Evolutionary conservation across 495 filamentous ascomycete genomes (phyloP).

Genomic region (Ascobolus immersus): DNA sequence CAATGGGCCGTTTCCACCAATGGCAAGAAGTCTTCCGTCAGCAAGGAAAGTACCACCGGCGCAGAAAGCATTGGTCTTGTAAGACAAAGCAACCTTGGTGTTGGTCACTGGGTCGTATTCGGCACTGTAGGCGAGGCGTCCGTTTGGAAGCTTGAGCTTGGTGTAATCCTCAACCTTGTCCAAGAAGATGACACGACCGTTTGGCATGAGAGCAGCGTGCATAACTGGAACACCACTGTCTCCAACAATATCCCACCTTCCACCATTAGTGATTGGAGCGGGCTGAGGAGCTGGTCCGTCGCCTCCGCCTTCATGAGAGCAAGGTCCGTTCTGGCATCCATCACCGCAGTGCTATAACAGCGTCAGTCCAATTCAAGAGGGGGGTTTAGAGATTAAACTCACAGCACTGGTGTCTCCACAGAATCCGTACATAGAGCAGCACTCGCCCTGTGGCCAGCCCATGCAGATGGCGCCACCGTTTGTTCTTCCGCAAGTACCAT

Average conservation of each 20-base stretch:
- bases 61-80: constrained; percentile 37
- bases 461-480: constrained; percentile 16
- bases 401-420: constrained; percentile 18
- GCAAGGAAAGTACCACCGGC: constrained; percentile 34
- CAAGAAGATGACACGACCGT: constrained; percentile 33
- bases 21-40: constrained; percentile 27
- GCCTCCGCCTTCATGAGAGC: constrained; percentile 8
- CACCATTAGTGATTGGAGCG: constrained; percentile 17
- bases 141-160: constrained; percentile 26
- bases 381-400: too few relatives aligned
- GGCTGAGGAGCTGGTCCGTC: constrained; percentile 8
- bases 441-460: constrained; percentile 14
- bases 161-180: constrained; percentile 40
- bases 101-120: constrained; percentile 32
- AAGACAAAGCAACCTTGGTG: constrained; percentile 23
- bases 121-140: constrained; percentile 31
- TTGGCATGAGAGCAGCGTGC: constrained; percentile 35
- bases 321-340: constrained; percentile 20
- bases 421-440: constrained; percentile 18
- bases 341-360: constrained; percentile 24
- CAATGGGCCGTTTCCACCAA: constrained; percentile 34
- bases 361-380: too few relatives aligned
- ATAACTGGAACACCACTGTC: constrained; percentile 35
- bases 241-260: constrained; percentile 23
- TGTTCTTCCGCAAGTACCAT: constrained; percentile 17